Conservation (phyloP, 2,329 filamentous ascomycete species). For the Xylogone sp. region DNA sequence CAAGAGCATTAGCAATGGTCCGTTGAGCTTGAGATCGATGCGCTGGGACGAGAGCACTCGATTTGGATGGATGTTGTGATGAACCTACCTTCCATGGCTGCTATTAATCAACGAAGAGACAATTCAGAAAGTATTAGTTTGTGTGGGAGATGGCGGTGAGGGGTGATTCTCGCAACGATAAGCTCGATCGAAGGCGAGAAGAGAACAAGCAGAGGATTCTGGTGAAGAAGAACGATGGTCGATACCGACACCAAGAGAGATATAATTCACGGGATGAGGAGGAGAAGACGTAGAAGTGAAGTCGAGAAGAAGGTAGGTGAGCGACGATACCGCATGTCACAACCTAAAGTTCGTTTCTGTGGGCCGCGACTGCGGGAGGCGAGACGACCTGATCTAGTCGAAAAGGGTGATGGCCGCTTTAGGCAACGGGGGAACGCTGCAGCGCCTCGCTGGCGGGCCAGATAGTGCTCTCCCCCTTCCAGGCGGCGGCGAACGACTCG, state of each 20-base stretch:
- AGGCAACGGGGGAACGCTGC: not conserved
- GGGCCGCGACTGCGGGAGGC: constrained; percentile 28
- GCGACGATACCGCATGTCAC: constrained; percentile 17
- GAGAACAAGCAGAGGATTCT: constrained; percentile 18
- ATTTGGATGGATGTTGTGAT: constrained; percentile 4
- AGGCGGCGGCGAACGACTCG: not conserved
- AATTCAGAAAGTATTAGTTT: constrained; percentile 21
- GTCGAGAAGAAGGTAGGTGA: constrained; percentile 11
- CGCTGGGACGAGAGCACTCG: constrained; percentile 9
- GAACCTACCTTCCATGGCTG: constrained; percentile 36
- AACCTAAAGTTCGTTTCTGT: constrained; percentile 13
- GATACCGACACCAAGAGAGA: constrained; percentile 10
- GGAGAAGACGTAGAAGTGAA: constrained; percentile 12
- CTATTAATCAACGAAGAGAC: constrained; percentile 30
- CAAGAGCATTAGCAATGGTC: constrained; percentile 20
- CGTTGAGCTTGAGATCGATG: constrained; percentile 13
- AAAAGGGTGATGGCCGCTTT: constrained; percentile 9
- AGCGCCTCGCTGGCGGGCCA: not conserved
- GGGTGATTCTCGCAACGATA: constrained; percentile 20
- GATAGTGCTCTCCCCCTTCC: not conserved
- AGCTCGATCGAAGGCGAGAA: constrained; percentile 17
- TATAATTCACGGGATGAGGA: constrained; percentile 12
- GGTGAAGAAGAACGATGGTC: constrained; percentile 25
- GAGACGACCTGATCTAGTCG: constrained; percentile 12
- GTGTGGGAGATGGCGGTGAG: constrained; percentile 24